phyloP scores from a whole-genome alignment of 2,329 filamentous ascomycete species.

The Sclerotinia sclerotiorum region DNA sequence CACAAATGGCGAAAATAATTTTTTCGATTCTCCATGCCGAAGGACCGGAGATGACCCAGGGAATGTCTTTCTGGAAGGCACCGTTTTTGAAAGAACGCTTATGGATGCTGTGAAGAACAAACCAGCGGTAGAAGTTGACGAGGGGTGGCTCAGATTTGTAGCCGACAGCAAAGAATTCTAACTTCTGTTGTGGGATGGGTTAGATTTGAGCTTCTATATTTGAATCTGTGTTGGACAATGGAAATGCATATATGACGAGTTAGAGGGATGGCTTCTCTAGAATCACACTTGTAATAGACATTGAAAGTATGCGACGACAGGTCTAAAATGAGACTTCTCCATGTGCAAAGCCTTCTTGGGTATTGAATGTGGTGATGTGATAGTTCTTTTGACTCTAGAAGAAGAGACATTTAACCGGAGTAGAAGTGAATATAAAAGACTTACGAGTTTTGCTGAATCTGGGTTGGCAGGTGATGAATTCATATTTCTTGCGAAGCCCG shows the following conservation, averaged over 20 bases:
- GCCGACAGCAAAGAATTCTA: background rate
- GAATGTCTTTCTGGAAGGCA: background rate
- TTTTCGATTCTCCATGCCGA: constrained; percentile 17
- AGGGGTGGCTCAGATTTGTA: background rate
- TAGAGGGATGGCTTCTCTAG: background rate
- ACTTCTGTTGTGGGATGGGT: background rate
- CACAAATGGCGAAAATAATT: background rate
- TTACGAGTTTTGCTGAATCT: constrained; percentile 8
- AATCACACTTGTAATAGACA: background rate
- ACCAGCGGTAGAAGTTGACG: constrained; percentile 19
- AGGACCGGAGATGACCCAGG: background rate
- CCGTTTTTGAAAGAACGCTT: constrained; percentile 17
- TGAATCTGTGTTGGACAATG: background rate
- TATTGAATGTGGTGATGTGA: background rate
- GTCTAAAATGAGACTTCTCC: background rate
- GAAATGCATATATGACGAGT: background rate
- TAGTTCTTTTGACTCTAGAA: too few relatives aligned
- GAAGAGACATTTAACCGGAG: too few relatives aligned
- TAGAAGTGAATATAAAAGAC: background rate
- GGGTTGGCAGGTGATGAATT: background rate
- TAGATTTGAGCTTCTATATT: background rate
- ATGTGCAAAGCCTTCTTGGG: background rate
- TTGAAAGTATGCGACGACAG: background rate
- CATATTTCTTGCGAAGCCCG: constrained; percentile 1
- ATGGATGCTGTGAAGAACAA: constrained; percentile 20